A percentile compares a stretch with the other conserved stretches of the same genome.
These are phyloP conservation scores for Lichtheimia ornata DNA, from an alignment of 371 early-diverging fungal species.

Conservation along the genomic window DNA sequence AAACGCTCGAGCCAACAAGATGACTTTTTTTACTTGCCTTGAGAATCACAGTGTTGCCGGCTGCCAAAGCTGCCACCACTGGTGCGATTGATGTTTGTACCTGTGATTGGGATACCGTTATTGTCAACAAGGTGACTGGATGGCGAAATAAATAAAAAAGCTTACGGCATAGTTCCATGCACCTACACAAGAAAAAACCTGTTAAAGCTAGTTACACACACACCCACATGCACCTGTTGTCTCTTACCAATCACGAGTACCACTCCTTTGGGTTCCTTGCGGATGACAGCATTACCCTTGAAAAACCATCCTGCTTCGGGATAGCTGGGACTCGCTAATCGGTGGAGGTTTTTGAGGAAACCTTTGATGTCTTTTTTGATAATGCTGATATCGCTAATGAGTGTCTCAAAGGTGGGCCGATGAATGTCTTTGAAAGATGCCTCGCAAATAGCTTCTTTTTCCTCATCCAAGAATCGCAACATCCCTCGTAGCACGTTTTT, in stretches of 20 bases:
- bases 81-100: conserved; percentile 70
- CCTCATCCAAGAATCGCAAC: not conserved
- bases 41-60: conserved; percentile 83
- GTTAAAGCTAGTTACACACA: no score
- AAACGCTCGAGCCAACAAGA: no score
- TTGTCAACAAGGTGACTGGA: no score
- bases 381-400: not conserved
- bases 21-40: conserved; percentile 49
- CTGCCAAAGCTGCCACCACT: conserved; percentile 86
- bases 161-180: conserved; percentile 91
- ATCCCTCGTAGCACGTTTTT: not conserved
- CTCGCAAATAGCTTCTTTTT: not conserved
- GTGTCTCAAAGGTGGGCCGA: not conserved
- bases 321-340: not conserved
- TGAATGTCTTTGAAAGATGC: not conserved
- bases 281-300: conserved; percentile 44
- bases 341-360: not conserved
- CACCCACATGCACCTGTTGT: no score
- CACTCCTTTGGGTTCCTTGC: conserved; percentile 76
- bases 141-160: not conserved
- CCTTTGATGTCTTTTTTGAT: not conserved
- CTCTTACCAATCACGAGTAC: conserved; percentile 67
- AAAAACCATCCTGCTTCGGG: conserved; percentile 1
- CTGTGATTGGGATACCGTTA: conserved; percentile 14
- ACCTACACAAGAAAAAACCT: conserved; percentile 18